These are phyloP conservation scores for Paraphaeosphaeria minitans DNA, from an alignment of 2,329 filamentous ascomycete species.

Conservation along the genomic window DNA sequence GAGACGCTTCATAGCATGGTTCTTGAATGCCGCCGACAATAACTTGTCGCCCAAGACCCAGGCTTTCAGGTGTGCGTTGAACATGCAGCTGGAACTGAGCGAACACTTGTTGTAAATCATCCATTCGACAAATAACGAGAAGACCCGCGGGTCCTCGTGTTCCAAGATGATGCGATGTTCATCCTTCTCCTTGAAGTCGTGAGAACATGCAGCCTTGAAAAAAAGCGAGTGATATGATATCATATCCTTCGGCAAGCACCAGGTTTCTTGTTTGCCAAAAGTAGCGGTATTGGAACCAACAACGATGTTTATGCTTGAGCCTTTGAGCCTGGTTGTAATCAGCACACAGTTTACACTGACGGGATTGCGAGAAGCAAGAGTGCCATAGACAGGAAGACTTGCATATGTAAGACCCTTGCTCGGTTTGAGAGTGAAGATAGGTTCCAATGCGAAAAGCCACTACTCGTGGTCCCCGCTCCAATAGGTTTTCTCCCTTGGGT, in stretches of 20 bases:
- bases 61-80: conserved; percentile 5
- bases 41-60: conserved; percentile 19
- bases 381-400: neutral
- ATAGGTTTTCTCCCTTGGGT: neutral
- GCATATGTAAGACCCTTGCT: neutral
- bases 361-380: neutral
- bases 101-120: conserved; percentile 14
- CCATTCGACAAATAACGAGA: conserved; percentile 17
- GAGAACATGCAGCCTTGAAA: conserved; percentile 11
- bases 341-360: neutral
- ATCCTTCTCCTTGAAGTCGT: conserved; percentile 10
- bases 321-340: conserved; percentile 1
- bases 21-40: conserved; percentile 14
- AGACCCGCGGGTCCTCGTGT: conserved; percentile 12
- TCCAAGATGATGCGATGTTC: conserved; percentile 11
- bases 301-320: conserved; percentile 11
- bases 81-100: too few relatives aligned
- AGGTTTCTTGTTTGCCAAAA: neutral
- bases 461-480: neutral
- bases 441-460: neutral
- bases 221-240: conserved; percentile 13
- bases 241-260: conserved; percentile 15
- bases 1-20: conserved; percentile 16
- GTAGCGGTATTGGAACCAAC: conserved; percentile 3
- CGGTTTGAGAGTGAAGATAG: neutral